Base-by-base conservation (phyloP, 345 rosid genomes). In the Noccaea caerulescens region DNA sequence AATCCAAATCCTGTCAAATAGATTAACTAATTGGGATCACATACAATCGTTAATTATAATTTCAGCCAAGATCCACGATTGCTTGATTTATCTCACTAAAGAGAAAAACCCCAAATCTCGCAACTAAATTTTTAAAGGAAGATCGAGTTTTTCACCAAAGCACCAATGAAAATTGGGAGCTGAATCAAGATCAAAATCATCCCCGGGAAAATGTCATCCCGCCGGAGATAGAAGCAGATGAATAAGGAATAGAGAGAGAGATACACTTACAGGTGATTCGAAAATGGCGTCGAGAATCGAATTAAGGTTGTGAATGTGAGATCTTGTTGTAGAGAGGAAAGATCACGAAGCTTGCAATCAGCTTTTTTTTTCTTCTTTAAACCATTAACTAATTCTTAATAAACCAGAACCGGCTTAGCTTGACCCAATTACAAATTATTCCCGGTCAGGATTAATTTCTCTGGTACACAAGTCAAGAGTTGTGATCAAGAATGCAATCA, bases 1-100 rank as follows among this genome's bases (percentile, higher is more conserved):
- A 20, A 59, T 51, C 68, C 9, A 38, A 37, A 50, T 38, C n/a
- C 12, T 2, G 38, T 9, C 34, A 3, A 2, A 56, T 45, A 7
- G 11, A 16, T 12, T 8, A 8, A 11, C 11, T 5, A 10, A 69
- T 8, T 46, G 5, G 14, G n/a, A 7, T 51, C 42, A 71, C 37
- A 13, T 10, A 33, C 71, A 16, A 46, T 72, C 42, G 7, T 4
- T 4, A 38, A 39, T 10, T 39, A 18, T 18, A 27, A 14, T 49
- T 39, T 37, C 58, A 64, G 63, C 49, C 33, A 53, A 36, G 56
- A 72, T 53, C 13, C 8, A 55, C 7, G 8, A 64, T 63, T 57
- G 50, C 11, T 63, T 36, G 46, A 39, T 61, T 41, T 18, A 72
- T 54, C 70, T 27, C 20, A 3, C 38, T 30, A 13, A n/a, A 47